These are phyloP conservation scores for Sporothrix luriei DNA, from an alignment of 2,329 filamentous ascomycete genomes.

Conservation along the genomic window DNA sequence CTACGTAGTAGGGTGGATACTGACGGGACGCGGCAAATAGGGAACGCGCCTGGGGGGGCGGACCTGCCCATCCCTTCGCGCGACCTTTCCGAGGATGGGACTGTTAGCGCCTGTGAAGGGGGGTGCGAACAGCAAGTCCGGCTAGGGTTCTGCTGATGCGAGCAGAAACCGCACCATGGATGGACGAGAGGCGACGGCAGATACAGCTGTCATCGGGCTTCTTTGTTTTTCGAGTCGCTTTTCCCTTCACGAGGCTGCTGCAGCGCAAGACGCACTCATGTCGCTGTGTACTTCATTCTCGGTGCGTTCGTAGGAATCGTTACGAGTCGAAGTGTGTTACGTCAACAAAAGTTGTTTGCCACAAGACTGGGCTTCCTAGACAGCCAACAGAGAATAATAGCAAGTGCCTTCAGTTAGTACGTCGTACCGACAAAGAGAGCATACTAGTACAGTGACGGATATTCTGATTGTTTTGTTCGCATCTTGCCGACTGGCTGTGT, in stretches of 20 bases:
- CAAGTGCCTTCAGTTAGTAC: no score
- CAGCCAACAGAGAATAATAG: no score
- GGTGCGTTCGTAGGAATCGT: not conserved
- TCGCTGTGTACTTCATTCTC: constrained; percentile 5
- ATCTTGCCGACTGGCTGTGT: constrained; percentile 17
- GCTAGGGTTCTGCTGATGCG: constrained; percentile 24
- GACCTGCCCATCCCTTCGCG: constrained; percentile 31
- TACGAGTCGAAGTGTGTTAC: no score
- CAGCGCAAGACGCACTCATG: not conserved
- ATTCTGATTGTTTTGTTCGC: not conserved
- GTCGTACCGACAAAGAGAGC: not conserved
- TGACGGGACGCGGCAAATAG: constrained; percentile 32
- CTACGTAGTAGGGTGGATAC: constrained; percentile 29
- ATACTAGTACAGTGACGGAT: not conserved
- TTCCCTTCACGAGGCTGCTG: not conserved
- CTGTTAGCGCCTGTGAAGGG: constrained; percentile 24
- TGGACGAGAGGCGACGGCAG: not conserved
- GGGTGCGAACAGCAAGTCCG: not conserved
- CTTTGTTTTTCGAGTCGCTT: not conserved
- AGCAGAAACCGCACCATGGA: not conserved
- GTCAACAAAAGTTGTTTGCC: no score
- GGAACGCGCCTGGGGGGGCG: constrained; percentile 30
- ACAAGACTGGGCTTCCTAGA: no score
- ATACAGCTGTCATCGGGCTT: constrained; percentile 5
- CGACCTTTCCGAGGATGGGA: constrained; percentile 28